Conservation (phyloP, 345 rosid species). For the Mercurialis annua region DNA sequence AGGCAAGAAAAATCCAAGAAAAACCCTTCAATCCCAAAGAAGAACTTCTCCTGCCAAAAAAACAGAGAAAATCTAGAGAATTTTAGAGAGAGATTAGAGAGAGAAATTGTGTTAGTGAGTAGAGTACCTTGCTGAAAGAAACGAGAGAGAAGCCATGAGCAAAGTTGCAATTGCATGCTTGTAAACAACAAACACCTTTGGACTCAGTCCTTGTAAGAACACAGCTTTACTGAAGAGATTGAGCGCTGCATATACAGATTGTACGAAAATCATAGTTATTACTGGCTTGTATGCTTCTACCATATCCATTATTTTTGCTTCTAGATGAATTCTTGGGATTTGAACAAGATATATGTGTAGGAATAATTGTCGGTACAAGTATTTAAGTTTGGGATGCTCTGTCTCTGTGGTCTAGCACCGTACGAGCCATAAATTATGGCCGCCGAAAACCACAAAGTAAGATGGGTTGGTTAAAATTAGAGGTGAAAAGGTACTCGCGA, state of each 20-base stretch:
- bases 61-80: neutral
- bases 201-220: constrained; percentile 30
- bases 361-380: too few relatives aligned
- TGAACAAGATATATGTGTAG: too few relatives aligned
- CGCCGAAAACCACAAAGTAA: too few relatives aligned
- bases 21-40: constrained; percentile 29
- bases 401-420: too few relatives aligned
- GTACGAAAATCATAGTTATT: constrained; percentile 32
- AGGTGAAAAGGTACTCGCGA: too few relatives aligned
- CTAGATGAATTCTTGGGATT: too few relatives aligned
- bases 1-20: constrained; percentile 31
- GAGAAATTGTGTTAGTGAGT: neutral
- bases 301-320: constrained; percentile 15
- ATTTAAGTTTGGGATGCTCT: too few relatives aligned
- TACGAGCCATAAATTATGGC: too few relatives aligned
- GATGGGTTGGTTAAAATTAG: too few relatives aligned
- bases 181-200: constrained; percentile 30
- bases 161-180: constrained; percentile 36
- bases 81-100: neutral
- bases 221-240: constrained; percentile 33
- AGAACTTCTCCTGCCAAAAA: constrained; percentile 24
- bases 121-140: constrained; percentile 31
- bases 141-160: constrained; percentile 34
- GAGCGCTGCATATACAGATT: constrained; percentile 30
- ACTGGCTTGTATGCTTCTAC: constrained; percentile 19